These are phyloP conservation scores for Mycena leptocephala DNA, from an alignment of 768 basidiomycete genomes.

Conservation along the genomic window DNA sequence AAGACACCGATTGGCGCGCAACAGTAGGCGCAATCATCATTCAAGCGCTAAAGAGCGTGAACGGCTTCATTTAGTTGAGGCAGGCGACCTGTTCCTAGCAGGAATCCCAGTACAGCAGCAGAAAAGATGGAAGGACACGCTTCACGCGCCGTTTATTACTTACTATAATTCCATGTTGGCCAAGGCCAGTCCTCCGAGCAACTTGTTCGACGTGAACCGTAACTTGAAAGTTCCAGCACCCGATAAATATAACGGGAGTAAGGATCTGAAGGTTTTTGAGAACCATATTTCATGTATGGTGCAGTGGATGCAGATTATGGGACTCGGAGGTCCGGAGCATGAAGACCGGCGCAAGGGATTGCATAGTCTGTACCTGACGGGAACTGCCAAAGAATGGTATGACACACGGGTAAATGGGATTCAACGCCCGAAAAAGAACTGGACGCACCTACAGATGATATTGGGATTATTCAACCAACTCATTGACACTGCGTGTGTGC, in stretches of 20 bases:
- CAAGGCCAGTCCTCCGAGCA: no score
- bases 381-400: conserved; percentile 11
- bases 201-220: not conserved
- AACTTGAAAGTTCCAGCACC: not conserved
- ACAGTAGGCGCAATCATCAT: no score
- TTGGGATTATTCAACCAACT: conserved; percentile 10
- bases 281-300: not conserved
- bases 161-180: no score
- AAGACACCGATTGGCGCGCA: no score
- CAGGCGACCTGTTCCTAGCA: no score
- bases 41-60: no score
- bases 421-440: not conserved
- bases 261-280: not conserved
- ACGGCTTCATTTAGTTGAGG: no score
- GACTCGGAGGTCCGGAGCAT: not conserved
- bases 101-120: no score
- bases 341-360: not conserved
- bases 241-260: not conserved
- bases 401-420: not conserved
- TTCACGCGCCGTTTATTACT: no score
- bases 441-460: conserved; percentile 10
- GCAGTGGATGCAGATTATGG: not conserved
- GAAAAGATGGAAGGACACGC: no score
- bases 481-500: not conserved
- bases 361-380: not conserved